Percentiles rank a stretch among this genome's conserved stretches.
Evolutionary conservation across 371 early-diverging fungal species (phyloP).

Genomic region (Mucor saturninus): DNA sequence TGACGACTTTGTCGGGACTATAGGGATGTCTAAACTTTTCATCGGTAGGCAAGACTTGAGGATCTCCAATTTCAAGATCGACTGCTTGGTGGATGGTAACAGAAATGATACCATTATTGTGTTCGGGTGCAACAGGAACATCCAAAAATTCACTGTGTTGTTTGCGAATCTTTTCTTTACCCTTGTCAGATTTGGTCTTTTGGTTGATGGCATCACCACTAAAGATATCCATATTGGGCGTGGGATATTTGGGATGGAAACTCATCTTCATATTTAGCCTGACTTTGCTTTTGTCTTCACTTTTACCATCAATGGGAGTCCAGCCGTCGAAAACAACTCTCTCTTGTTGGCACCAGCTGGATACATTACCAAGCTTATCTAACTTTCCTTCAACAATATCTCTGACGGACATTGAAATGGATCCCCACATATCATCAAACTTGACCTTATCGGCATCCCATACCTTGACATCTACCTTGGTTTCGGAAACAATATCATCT

Average conservation of each 20-base stretch:
- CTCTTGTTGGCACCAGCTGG: constrained; percentile 40
- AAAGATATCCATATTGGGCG: constrained; percentile 27
- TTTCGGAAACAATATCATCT: constrained; percentile 47
- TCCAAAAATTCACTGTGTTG: constrained; percentile 14
- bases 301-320: constrained; percentile 48
- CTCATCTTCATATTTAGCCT: constrained; percentile 43
- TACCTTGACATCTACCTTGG: constrained; percentile 44
- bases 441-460: constrained; percentile 57
- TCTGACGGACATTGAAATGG: constrained; percentile 36
- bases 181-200: constrained; percentile 18
- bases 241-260: constrained; percentile 53
- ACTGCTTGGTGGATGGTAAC: constrained; percentile 43
- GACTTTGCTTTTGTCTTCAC: constrained; percentile 32
- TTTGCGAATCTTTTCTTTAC: constrained; percentile 14
- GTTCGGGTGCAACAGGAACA: constrained; percentile 24
- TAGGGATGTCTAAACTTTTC: constrained; percentile 49
- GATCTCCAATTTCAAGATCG: constrained; percentile 46
- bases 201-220: constrained; percentile 10
- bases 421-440: constrained; percentile 49
- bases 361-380: constrained; percentile 41
- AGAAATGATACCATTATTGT: constrained; percentile 43
- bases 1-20: constrained; percentile 37
- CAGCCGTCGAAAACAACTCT: constrained; percentile 49
- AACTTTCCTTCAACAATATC: constrained; percentile 39
- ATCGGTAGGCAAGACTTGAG: constrained; percentile 28